These are phyloP conservation scores for Ceriops zippeliana DNA, from an alignment of 345 rosid genomes.

Conservation along the genomic window DNA sequence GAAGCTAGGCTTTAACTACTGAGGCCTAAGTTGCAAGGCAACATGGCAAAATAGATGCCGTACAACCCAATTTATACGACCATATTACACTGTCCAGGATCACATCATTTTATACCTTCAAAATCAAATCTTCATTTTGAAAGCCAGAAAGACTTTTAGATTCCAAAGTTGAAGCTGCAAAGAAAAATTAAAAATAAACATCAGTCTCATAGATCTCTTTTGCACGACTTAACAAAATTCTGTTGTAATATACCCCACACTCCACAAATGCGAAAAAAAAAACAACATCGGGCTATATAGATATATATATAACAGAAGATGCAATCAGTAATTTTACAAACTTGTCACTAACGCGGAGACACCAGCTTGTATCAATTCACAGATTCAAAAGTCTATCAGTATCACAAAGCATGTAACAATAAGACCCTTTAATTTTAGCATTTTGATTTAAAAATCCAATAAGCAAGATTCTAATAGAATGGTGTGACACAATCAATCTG, in stretches of 20 bases:
- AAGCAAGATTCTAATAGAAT: no score
- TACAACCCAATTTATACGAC: constrained; percentile 5
- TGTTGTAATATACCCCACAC: no score
- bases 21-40: constrained; percentile 1
- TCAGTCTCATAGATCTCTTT: not conserved
- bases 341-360: no score
- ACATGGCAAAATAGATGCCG: no score
- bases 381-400: no score
- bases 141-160: constrained; percentile 44
- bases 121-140: constrained; percentile 48
- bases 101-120: constrained; percentile 45
- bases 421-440: no score
- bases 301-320: not conserved
- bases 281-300: not conserved
- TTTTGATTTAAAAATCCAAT: no score
- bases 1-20: not conserved
- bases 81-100: not conserved
- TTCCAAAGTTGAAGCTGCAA: constrained; percentile 57
- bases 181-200: not conserved
- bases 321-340: no score
- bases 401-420: no score
- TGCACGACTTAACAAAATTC: no score
- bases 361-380: no score
- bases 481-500: no score
- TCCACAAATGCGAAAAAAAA: not conserved